Evolutionary conservation across 495 filamentous ascomycete genomes (phyloP).

Genomic region (Usnea hakonensis): DNA sequence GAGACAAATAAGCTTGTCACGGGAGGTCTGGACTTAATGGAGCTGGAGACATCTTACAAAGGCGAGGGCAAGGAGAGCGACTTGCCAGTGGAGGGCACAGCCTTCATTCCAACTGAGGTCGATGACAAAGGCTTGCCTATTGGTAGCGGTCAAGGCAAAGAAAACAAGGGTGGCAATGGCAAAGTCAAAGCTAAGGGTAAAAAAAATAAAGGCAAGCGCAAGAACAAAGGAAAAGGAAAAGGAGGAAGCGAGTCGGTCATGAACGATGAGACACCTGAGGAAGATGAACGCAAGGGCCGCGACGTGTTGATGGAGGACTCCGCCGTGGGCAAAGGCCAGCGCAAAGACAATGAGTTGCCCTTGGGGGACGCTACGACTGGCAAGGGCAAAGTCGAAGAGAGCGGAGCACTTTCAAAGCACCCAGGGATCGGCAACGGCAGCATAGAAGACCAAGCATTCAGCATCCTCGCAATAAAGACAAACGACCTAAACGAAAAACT

Average conservation of each 20-base stretch:
- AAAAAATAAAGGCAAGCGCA: no score
- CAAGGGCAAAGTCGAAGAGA: neutral
- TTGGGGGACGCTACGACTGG: neutral
- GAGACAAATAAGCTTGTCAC: neutral
- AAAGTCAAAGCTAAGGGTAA: no score
- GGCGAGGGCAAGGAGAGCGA: neutral
- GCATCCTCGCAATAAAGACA: neutral
- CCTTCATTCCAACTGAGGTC: no score
- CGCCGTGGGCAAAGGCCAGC: neutral
- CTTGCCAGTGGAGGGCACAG: neutral
- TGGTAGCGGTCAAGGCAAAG: no score
- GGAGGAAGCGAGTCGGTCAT: no score
- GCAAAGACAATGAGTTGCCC: neutral
- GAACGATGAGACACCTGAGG: neutral
- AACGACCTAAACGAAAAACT: no score
- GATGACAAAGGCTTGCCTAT: no score
- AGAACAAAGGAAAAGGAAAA: no score
- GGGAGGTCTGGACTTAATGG: neutral
- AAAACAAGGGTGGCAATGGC: no score
- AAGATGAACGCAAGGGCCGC: neutral
- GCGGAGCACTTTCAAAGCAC: neutral
- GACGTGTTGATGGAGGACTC: neutral
- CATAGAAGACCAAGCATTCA: neutral
- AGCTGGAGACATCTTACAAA: neutral
- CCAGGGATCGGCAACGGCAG: neutral